Evolutionary conservation across 2,329 filamentous ascomycete species (phyloP).

Genomic region (Curvularia sp.): DNA sequence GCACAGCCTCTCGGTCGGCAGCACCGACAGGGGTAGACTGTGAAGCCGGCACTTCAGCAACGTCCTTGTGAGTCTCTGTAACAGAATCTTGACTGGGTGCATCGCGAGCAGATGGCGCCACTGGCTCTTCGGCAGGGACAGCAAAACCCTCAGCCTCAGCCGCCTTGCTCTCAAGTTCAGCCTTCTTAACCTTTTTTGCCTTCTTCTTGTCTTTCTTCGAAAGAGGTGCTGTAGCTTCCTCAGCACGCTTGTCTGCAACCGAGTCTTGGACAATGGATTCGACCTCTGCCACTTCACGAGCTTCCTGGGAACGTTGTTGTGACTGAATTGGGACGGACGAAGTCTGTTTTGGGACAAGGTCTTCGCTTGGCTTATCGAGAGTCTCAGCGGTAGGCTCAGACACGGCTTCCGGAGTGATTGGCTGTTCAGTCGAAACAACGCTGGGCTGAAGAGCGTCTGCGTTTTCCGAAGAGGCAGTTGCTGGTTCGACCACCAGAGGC

Average conservation of each 20-base stretch:
- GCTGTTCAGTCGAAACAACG: constrained; percentile 4
- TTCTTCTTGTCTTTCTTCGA: constrained; percentile 40
- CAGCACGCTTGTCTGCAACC: not conserved
- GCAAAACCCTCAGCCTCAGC: constrained; percentile 4
- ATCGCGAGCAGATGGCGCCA: not conserved
- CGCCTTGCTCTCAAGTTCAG: constrained; percentile 16
- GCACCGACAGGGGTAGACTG: constrained; percentile 9
- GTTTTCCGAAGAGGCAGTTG: constrained; percentile 9
- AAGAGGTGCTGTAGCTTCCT: constrained; percentile 14
- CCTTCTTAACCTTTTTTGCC: constrained; percentile 32
- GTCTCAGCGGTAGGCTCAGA: not conserved
- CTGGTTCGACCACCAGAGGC: constrained; percentile 22
- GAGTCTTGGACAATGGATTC: constrained; percentile 1
- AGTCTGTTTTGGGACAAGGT: not conserved
- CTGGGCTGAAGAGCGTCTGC: not conserved
- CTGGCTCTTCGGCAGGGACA: constrained; percentile 15
- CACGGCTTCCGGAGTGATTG: not conserved
- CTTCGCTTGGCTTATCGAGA: not conserved
- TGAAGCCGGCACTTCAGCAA: constrained; percentile 5
- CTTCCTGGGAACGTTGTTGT: constrained; percentile 1
- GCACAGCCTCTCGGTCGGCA: constrained; percentile 2
- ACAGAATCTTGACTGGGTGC: constrained; percentile 4
- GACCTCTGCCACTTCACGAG: not conserved
- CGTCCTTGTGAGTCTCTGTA: not conserved
- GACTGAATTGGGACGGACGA: not conserved